Evolutionary conservation across 1,139 yeast genomes (phyloP), one percentile per base, ranked within the genome.

Genomic region (Suhomyces yuchorum): DNA sequence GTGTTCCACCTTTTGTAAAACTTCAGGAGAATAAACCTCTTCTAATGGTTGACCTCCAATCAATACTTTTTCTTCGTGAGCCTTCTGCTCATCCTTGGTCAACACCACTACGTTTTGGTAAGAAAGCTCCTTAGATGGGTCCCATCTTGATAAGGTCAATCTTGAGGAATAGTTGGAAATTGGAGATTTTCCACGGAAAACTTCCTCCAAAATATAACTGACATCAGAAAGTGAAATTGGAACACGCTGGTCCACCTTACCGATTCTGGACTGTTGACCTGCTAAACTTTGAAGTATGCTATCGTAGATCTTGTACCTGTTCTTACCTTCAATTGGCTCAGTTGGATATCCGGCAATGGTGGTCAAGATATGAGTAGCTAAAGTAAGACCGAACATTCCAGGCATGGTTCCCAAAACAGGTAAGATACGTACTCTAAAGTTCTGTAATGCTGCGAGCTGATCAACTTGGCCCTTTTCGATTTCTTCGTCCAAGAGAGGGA

Each of bases 401-500:
- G 99, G 99, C 85, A 93, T 82, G 0, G 99, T 90, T 1, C 99
- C 98, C 54, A 93, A 71, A 0, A 93, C 99, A 0, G 99, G 99
- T 51, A 93, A 75, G 45, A 93, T 92, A 57, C 99, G 78, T 4
- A 92, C 97, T 55, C 99, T 78, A 73, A 93, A 93, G 70, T 91
- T 92, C 59, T 82, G 85, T 52, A 93, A 69, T 1, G 97, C 96
- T 47, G 96, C 84, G 44, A 93, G 75, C 65, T 93, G 96, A 54
- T 84, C 96, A 30, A 92, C 96, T 49, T 84, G 75, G 35, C 98
- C 98, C 64, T 84, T 84, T 47, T 80, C 82, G 50, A 82, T 78
- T 63, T 89, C 96, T 35, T 82, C 86, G 42, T 90, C 91, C 11
- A 91, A 85, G 45, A 93, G 73, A 6, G 97, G 97, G 52, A 93